These are phyloP conservation scores for Kwoniella shivajii DNA, from an alignment of 1,284 basidiomycete species.

Conservation along the genomic window DNA sequence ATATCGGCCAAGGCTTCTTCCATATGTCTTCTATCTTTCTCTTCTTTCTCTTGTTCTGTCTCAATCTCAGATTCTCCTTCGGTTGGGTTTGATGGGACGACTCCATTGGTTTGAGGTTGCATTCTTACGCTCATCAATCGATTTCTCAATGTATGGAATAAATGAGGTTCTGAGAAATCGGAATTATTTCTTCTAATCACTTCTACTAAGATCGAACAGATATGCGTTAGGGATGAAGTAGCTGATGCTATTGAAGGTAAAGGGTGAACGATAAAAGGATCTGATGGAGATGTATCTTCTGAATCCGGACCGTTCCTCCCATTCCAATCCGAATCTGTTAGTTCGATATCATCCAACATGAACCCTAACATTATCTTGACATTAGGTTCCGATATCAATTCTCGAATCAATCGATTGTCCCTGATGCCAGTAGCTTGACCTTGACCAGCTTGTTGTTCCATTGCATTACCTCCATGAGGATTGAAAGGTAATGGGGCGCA, in stretches of 20 bases:
- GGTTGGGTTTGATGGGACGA: slow-evolving; percentile 1
- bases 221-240: slow-evolving; percentile 85
- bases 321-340: slow-evolving; percentile 42
- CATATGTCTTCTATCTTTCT: slow-evolving; percentile 69
- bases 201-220: slow-evolving; percentile 90
- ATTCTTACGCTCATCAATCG: slow-evolving; percentile 72
- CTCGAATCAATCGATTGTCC: slow-evolving; percentile 80
- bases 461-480: slow-evolving; percentile 64
- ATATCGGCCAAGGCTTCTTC: slow-evolving; percentile 83
- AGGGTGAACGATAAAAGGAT: slow-evolving; percentile 47
- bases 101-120: slow-evolving; percentile 21
- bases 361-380: slow-evolving; percentile 74
- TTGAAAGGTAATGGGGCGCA: slow-evolving; percentile 73
- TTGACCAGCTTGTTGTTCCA: slow-evolving; percentile 55
- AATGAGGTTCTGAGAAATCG: slow-evolving; percentile 96
- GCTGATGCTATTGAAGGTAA: slow-evolving; percentile 72
- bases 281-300: slow-evolving; percentile 22
- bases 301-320: slow-evolving; percentile 21
- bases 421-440: slow-evolving; percentile 35
- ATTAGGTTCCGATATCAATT: slow-evolving; percentile 77
- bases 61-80: slow-evolving; percentile 15
- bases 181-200: slow-evolving; percentile 98
- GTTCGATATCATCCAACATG: slow-evolving; percentile 72
- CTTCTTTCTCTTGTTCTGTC: slow-evolving; percentile 49
- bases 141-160: slow-evolving; percentile 93